Evolutionary conservation across 805 yeast species (phyloP).

Genomic region (Candida palmyrensis): DNA sequence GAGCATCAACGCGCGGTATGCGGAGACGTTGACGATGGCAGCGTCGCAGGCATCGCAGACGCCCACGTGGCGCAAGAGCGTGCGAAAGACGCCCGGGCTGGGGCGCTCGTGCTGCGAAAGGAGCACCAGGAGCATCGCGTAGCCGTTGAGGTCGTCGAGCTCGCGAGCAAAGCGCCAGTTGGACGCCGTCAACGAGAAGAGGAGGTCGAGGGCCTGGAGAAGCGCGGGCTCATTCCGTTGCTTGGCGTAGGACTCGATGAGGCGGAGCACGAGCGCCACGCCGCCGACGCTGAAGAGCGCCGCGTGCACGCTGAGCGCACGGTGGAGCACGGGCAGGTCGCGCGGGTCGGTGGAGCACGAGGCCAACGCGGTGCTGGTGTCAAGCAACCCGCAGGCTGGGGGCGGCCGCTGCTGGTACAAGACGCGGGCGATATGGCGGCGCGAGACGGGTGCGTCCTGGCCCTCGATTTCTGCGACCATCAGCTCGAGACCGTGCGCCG

Average conservation of each 20-base stretch:
- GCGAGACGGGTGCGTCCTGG: too few relatives aligned
- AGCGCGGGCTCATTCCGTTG: slow-evolving; percentile 19
- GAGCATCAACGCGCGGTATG: slow-evolving; percentile 47
- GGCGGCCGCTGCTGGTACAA: too few relatives aligned
- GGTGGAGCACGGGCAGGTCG: too few relatives aligned
- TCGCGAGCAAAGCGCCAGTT: slow-evolving; percentile 52
- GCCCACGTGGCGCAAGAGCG: neutral
- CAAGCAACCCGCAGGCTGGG: too few relatives aligned
- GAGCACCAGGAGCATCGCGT: slow-evolving; percentile 50
- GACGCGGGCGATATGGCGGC: too few relatives aligned
- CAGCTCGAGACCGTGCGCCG: slow-evolving; percentile 30
- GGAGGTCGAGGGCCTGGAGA: slow-evolving; percentile 28
- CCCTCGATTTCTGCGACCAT: slow-evolving; percentile 26
- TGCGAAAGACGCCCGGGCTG: neutral
- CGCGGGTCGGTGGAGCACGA: too few relatives aligned
- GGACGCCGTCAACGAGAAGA: slow-evolving; percentile 40
- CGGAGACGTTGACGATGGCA: slow-evolving; percentile 47
- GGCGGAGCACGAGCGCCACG: slow-evolving; percentile 36
- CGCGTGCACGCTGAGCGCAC: slow-evolving; percentile 15
- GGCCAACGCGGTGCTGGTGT: too few relatives aligned
- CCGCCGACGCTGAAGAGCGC: slow-evolving; percentile 49
- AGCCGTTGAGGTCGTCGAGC: slow-evolving; percentile 57
- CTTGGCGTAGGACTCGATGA: slow-evolving; percentile 34
- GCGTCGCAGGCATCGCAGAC: slow-evolving; percentile 35
- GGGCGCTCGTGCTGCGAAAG: slow-evolving; percentile 45